Evolutionary conservation across 179 eudicot species (phyloP).

Genomic region (Patellifolia procumbens): DNA sequence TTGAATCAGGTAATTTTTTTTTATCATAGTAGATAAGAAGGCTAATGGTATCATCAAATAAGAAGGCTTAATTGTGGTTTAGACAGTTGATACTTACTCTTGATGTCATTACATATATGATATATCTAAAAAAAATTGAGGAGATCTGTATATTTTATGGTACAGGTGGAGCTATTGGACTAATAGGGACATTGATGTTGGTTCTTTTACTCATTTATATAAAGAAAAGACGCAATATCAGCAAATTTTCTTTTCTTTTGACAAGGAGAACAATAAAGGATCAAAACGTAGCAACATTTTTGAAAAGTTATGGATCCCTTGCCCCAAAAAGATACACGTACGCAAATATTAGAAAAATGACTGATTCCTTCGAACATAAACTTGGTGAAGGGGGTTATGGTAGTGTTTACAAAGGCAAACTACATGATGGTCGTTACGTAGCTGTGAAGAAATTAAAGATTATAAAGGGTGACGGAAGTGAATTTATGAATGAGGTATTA

Average conservation of each 20-base stretch:
- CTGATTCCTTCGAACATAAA: neutral
- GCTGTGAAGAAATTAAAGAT: constrained; percentile 9
- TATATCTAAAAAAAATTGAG: no score
- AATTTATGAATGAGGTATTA: constrained; percentile 4
- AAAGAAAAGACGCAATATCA: neutral
- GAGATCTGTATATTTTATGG: no score
- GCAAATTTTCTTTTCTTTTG: neutral
- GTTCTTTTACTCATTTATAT: neutral
- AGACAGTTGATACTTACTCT: no score
- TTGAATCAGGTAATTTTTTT: neutral
- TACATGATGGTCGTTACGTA: constrained; percentile 4
- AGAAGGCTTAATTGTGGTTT: no score
- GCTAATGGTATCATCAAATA: no score
- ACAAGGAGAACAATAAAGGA: neutral
- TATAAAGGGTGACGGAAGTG: neutral
- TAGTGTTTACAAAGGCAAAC: constrained; percentile 6
- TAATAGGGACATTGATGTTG: no score
- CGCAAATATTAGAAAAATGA: constrained; percentile 2
- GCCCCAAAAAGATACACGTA: constrained; percentile 6
- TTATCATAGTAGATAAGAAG: no score
- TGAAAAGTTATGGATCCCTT: constrained; percentile 6
- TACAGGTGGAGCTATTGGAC: neutral
- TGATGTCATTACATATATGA: no score
- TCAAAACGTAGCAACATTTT: constrained; percentile 5
- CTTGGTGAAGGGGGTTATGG: constrained; percentile 20